phyloP scores from a whole-genome alignment of 352 stramenopile genomes.

The Nothophytophthora sp. region DNA sequence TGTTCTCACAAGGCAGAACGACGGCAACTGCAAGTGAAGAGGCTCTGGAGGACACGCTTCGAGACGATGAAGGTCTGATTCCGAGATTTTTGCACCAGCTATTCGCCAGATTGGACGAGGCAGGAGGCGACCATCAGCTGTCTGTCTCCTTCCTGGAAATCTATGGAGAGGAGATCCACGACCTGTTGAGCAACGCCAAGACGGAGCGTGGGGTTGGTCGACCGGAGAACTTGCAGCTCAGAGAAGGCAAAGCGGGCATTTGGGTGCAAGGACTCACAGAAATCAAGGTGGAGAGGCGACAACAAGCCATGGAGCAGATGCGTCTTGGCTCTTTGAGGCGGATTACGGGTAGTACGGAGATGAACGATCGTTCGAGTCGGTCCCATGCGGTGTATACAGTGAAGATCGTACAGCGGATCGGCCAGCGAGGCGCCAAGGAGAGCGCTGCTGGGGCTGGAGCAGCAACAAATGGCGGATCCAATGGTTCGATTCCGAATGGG shows the following conservation, averaged over 20 bases:
- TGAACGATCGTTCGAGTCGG: conserved; percentile 89
- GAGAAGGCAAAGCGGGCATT: conserved; percentile 69
- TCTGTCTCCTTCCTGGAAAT: conserved; percentile 96
- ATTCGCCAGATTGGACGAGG: conserved; percentile 56
- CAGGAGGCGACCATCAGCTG: conserved; percentile 36
- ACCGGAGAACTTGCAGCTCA: conserved; percentile 62
- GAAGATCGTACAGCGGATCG: conserved; percentile 71
- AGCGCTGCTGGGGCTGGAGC: too few relatives aligned
- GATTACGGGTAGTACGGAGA: conserved; percentile 85
- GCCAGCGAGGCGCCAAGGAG: conserved; percentile 18
- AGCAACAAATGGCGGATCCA: conserved; percentile 5
- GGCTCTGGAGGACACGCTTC: conserved; percentile 20
- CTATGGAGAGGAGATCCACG: conserved; percentile 97
- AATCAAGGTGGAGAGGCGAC: conserved; percentile 51
- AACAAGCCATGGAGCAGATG: conserved; percentile 83
- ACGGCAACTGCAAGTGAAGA: conserved; percentile 16
- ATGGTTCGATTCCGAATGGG: conserved; percentile 13
- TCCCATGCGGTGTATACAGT: conserved; percentile 88
- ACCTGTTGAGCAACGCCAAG: conserved; percentile 85
- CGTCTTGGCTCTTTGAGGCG: conserved; percentile 64
- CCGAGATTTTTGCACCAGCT: conserved; percentile 84
- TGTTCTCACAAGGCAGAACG: conserved; percentile 28
- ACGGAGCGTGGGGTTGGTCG: conserved; percentile 20
- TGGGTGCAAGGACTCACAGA: conserved; percentile 84
- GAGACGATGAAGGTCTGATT: conserved; percentile 77